These are phyloP conservation scores for Caloboletus firmus DNA, from an alignment of 1,284 basidiomycete genomes.

Conservation along the genomic window DNA sequence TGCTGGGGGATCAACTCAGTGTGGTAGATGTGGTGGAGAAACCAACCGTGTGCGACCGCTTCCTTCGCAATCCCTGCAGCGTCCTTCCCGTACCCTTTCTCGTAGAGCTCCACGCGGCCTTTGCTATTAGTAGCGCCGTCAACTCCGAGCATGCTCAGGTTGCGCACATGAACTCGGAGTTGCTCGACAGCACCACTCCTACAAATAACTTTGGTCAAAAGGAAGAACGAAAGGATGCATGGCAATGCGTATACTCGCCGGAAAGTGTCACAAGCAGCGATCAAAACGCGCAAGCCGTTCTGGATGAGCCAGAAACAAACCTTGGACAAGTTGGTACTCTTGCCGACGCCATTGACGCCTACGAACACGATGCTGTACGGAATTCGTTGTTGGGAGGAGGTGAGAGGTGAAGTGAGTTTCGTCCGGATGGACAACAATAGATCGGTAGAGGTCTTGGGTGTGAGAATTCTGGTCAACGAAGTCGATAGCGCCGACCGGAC, in stretches of 20 bases:
- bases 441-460: conserved; percentile 96
- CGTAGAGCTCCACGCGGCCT: conserved; percentile 87
- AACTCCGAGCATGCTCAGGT: conserved; percentile 84
- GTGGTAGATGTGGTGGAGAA: not conserved
- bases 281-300: conserved; percentile 89
- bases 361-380: conserved; percentile 97
- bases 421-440: conserved; percentile 79
- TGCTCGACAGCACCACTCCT: conserved; percentile 98
- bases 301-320: conserved; percentile 99
- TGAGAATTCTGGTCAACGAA: conserved; percentile 90
- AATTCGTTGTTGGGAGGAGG: conserved; percentile 71
- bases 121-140: conserved; percentile 68
- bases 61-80: conserved; percentile 97
- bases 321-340: conserved; percentile 97
- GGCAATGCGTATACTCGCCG: conserved; percentile 46
- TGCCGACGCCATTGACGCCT: conserved; percentile 99
- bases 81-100: conserved; percentile 97
- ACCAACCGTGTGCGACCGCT: conserved; percentile 83
- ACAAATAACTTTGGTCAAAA: not conserved
- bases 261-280: conserved; percentile 99
- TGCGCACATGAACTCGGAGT: conserved; percentile 93
- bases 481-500: conserved; percentile 83
- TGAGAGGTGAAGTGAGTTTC: conserved; percentile 67
- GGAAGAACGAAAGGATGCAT: not conserved
- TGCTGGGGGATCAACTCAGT: conserved; percentile 8